These are phyloP conservation scores for Ophiocordyceps unilateralis DNA, from an alignment of 2,329 filamentous ascomycete species.

Conservation along the genomic window DNA sequence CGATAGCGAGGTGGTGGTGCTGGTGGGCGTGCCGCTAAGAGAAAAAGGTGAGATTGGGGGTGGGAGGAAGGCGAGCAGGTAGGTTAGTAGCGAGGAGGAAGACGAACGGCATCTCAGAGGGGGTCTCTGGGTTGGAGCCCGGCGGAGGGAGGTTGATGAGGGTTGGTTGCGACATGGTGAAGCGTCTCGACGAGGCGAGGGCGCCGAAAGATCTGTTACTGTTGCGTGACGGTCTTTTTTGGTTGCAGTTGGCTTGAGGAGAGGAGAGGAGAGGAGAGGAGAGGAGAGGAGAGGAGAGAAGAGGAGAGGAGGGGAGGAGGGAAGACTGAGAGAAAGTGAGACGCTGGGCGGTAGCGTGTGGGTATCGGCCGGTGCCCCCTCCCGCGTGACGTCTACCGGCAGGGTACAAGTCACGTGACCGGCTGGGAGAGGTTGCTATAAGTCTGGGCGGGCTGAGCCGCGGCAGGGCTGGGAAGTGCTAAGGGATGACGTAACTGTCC, in stretches of 20 bases:
- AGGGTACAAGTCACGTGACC: too few species aligned
- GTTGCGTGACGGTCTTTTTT: not conserved
- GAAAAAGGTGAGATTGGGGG: not conserved
- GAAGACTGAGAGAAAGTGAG: not conserved
- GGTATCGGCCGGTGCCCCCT: too few species aligned
- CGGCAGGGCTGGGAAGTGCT: too few species aligned
- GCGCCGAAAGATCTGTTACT: not conserved
- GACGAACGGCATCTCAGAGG: conserved; percentile 75
- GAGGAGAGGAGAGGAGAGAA: not conserved
- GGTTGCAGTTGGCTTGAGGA: not conserved
- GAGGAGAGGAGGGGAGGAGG: not conserved
- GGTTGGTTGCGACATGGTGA: conserved; percentile 35
- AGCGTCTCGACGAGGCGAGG: conserved; percentile 13
- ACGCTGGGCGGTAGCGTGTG: not conserved
- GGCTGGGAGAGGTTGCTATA: too few species aligned
- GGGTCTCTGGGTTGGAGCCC: conserved; percentile 67
- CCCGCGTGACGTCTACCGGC: too few species aligned
- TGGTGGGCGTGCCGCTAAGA: conserved; percentile 65
- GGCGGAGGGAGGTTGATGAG: conserved; percentile 74
- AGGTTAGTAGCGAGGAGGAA: not conserved
- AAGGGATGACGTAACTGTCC: too few species aligned
- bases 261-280: not conserved
- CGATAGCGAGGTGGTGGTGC: conserved; percentile 79
- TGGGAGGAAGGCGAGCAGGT: not conserved
- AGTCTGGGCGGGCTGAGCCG: too few species aligned